Conservation (phyloP, 148 eudicot genomes). For the Chenopodium quinoa region DNA sequence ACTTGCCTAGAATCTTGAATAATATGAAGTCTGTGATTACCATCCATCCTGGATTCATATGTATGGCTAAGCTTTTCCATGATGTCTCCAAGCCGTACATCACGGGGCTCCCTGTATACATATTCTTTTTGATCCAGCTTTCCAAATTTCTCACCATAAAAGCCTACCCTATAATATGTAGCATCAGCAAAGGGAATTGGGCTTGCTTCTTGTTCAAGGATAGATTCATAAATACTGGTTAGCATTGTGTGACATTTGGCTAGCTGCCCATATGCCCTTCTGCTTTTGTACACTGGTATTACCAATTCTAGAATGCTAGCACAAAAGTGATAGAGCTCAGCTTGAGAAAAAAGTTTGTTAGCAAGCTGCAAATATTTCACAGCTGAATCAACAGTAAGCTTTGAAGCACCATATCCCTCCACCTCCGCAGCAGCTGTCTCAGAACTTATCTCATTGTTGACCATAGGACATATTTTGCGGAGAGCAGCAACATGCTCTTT, state of each 20-base stretch:
- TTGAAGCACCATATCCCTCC: slow-evolving; percentile 99
- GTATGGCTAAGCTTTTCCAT: slow-evolving; percentile 98
- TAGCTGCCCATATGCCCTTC: slow-evolving; percentile 93
- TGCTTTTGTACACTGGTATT: slow-evolving; percentile 93
- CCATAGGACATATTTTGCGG: slow-evolving; percentile 97
- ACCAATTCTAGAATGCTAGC: slow-evolving; percentile 96
- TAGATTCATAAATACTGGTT: slow-evolving; percentile 90
- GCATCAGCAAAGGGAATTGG: slow-evolving; percentile 98
- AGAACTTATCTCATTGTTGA: slow-evolving; percentile 72
- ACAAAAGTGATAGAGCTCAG: slow-evolving; percentile 92
- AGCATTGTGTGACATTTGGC: slow-evolving; percentile 98
- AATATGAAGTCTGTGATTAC: slow-evolving; percentile 74
- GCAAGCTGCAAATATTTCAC: slow-evolving; percentile 98
- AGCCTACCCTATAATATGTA: slow-evolving; percentile 98
- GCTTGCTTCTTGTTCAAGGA: slow-evolving; percentile 98
- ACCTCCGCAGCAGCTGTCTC: slow-evolving; percentile 99
- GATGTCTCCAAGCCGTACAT: slow-evolving; percentile 95
- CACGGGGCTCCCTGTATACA: slow-evolving; percentile 94
- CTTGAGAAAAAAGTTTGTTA: slow-evolving; percentile 97
- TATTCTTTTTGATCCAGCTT: slow-evolving; percentile 86
- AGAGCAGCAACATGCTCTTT: slow-evolving; percentile 76
- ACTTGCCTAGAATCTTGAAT: slow-evolving; percentile 99
- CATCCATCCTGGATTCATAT: slow-evolving; percentile 90
- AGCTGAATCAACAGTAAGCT: slow-evolving; percentile 96
- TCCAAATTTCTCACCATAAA: slow-evolving; percentile 91